These are phyloP conservation scores for Trifolium pratense DNA, from an alignment of 306 rosid species.

Conservation along the genomic window DNA sequence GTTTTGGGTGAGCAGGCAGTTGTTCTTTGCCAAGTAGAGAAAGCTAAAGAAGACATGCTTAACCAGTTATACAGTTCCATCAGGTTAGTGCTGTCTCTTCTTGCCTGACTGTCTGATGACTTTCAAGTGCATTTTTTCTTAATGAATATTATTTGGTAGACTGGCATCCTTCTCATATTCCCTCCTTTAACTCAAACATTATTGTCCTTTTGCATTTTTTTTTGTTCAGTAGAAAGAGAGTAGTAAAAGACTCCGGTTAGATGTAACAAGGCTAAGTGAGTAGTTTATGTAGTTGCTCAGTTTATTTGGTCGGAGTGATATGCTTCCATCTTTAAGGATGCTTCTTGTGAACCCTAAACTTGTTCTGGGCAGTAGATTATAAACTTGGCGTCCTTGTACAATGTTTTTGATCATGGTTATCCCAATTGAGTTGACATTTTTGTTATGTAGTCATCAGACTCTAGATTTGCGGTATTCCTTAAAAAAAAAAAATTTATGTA, in stretches of 20 bases:
- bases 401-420: background rate
- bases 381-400: background rate
- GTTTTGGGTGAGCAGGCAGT: slow-evolving; percentile 58
- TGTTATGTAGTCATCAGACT: slow-evolving; percentile 15
- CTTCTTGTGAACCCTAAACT: background rate
- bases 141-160: slow-evolving; percentile 13
- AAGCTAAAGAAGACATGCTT: slow-evolving; percentile 70
- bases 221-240: slow-evolving; percentile 29
- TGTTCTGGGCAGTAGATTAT: slow-evolving; percentile 7
- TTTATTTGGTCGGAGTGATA: slow-evolving; percentile 22
- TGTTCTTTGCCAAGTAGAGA: slow-evolving; percentile 71
- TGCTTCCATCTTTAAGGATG: slow-evolving; percentile 19
- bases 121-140: slow-evolving; percentile 30
- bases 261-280: slow-evolving; percentile 24
- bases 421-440: slow-evolving; percentile 30
- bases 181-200: slow-evolving; percentile 23
- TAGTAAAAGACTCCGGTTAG: slow-evolving; percentile 12
- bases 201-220: slow-evolving; percentile 18
- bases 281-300: slow-evolving; percentile 17
- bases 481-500: background rate
- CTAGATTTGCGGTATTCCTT: slow-evolving; percentile 21
- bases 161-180: slow-evolving; percentile 16
- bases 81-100: slow-evolving; percentile 47
- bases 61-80: slow-evolving; percentile 64
- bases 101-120: slow-evolving; percentile 20